These are phyloP conservation scores for Borealophlyctis nickersoniae DNA, from an alignment of 192 early-diverging fungal species.

Conservation along the genomic window DNA sequence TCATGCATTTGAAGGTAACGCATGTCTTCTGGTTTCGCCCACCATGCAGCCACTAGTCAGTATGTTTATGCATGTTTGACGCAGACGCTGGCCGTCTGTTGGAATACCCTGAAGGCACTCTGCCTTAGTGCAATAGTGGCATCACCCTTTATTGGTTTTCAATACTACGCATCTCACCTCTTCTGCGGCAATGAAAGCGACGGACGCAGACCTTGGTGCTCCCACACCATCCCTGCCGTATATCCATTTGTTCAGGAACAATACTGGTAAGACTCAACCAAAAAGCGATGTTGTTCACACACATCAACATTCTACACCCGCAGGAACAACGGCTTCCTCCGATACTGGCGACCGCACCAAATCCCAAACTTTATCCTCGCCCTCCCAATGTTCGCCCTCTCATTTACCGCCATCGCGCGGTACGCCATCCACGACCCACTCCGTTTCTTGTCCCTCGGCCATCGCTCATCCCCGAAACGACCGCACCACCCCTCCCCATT, in stretches of 20 bases:
- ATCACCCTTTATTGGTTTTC: conserved; percentile 27
- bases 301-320: no score
- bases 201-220: conserved; percentile 66
- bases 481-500: background rate
- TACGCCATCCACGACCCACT: conserved; percentile 52
- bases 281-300: no score
- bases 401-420: conserved; percentile 53
- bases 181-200: conserved; percentile 50
- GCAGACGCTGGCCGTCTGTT: no score
- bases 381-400: conserved; percentile 69
- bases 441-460: conserved; percentile 61
- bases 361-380: conserved; percentile 91
- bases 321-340: conserved; percentile 83
- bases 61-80: no score
- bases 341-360: conserved; percentile 77
- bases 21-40: no score
- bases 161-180: conserved; percentile 31
- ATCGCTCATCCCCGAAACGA: conserved; percentile 22
- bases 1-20: no score
- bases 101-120: no score
- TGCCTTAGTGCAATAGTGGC: conserved; percentile 17
- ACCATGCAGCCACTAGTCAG: no score
- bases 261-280: conserved; percentile 78
- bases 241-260: conserved; percentile 82
- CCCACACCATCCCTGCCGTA: conserved; percentile 50